Conservation (phyloP, 2,329 filamentous ascomycete species). For the Fusarium agapanthi region DNA sequence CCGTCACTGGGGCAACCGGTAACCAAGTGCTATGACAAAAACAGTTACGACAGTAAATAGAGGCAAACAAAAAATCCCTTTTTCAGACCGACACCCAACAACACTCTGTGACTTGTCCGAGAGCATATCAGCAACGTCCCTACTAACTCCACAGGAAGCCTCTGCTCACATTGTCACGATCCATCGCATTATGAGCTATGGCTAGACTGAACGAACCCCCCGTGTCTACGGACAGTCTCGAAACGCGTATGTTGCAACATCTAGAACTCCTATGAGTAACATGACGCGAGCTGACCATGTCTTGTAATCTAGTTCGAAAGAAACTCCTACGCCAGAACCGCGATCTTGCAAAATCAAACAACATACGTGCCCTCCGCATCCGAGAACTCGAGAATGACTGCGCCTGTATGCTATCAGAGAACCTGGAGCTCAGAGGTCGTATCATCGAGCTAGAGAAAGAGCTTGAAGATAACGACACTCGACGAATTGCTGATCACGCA, state of each 20-base stretch:
- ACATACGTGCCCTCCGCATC: constrained; percentile 79
- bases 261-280: neutral
- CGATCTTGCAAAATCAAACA: constrained; percentile 83
- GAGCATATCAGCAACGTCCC: constrained; percentile 19
- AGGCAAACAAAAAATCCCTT: constrained; percentile 42
- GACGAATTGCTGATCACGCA: constrained; percentile 71
- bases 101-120: constrained; percentile 29
- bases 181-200: constrained; percentile 63
- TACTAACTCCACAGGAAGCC: constrained; percentile 27
- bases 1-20: constrained; percentile 45
- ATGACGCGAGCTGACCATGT: constrained; percentile 28
- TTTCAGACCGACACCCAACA: constrained; percentile 38
- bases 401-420: constrained; percentile 79
- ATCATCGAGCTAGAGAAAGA: constrained; percentile 75
- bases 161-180: neutral
- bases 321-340: constrained; percentile 85
- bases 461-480: constrained; percentile 67
- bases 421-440: constrained; percentile 75
- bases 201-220: constrained; percentile 82
- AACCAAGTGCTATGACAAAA: constrained; percentile 39
- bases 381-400: constrained; percentile 80
- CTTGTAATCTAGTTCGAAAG: constrained; percentile 68
- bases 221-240: constrained; percentile 73
- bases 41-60: constrained; percentile 47
- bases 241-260: constrained; percentile 67